phyloP scores from a whole-genome alignment of 768 basidiomycete species.

The Strobilomyces echinocephalus region DNA sequence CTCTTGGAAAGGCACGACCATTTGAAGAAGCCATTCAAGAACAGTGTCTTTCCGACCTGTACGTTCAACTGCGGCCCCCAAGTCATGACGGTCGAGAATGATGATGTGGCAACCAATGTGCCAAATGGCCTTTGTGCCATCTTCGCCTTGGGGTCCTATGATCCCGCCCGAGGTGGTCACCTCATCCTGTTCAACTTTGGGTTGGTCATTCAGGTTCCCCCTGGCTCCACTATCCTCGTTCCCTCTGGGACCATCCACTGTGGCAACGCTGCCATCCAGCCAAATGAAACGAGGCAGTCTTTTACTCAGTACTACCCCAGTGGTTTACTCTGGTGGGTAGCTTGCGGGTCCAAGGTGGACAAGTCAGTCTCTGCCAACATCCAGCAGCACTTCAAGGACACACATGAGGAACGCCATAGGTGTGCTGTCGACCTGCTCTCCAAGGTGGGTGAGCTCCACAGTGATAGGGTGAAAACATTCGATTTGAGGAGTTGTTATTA shows the following conservation, averaged over 20 bases:
- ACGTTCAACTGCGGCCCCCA: slow-evolving; percentile 31
- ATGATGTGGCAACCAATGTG: slow-evolving; percentile 30
- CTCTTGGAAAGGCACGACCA: background rate
- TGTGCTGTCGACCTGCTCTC: background rate
- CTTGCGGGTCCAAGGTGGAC: background rate
- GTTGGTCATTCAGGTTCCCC: background rate
- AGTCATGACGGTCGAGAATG: slow-evolving; percentile 15
- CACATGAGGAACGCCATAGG: background rate
- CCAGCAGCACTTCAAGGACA: background rate
- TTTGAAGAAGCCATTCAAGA: background rate
- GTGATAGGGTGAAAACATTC: background rate
- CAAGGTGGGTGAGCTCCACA: background rate
- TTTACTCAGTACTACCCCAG: slow-evolving; percentile 7
- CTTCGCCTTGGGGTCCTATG: slow-evolving; percentile 18
- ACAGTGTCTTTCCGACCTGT: slow-evolving; percentile 23
- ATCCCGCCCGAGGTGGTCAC: background rate
- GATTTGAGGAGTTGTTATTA: too few relatives aligned
- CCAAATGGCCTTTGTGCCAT: slow-evolving; percentile 33
- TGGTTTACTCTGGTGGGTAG: background rate
- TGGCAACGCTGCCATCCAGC: background rate
- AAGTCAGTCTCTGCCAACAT: too few relatives aligned
- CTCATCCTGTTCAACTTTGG: background rate
- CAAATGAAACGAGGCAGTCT: background rate
- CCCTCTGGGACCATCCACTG: background rate
- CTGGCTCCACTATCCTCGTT: background rate